Evolutionary conservation across 768 basidiomycete genomes (phyloP), one percentile per base, ranked within the genome.

Genomic region (Tricholoma sp.): DNA sequence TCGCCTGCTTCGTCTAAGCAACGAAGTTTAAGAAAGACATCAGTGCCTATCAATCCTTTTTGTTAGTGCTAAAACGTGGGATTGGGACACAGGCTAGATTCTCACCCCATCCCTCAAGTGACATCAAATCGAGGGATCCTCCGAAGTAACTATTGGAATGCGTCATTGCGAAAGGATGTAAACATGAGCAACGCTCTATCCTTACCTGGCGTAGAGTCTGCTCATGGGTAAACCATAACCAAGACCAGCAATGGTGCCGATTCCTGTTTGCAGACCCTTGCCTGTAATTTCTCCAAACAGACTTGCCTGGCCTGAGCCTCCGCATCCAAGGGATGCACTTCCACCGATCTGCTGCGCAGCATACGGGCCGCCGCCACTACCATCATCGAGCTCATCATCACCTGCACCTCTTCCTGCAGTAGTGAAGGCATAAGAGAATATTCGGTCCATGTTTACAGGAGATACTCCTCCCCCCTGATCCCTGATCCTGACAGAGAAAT

Each of bases 391-490:
- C 12, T 66, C 61, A 36, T 60, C 66, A 4, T 61, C 54, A 20
- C 70, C 72, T 9, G 73, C 74, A 36, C 70, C 73, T 42, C 79
- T 72, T 6, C 84, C 86, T 3, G 91, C 91, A 4, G 93, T 94
- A 4, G 92, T 94, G 68, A 94, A 95, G 6, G 91, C 91, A 68
- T 95, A 95, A 15, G 91, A 92, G 70, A 95, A 95, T 55, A 95
- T 89, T 45, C 83, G 81, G 17, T 80, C 74, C 78, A 94, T 82
- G 67, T 94, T 82, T 9, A 79, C 73, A 2, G 85, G 85, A 0
- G 85, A 79, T 32, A 95, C 85, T 7, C 93, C 93, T 9, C 93
- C 93, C 3, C 93, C 93, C 63, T 91, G 85, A 64, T 95, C 93
- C 31, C 93, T 81, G 17, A 95, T 77, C 37, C 93, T 80, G 45